These are phyloP conservation scores for Phytophthora colocasiae DNA, from an alignment of 352 stramenopile species.

Conservation along the genomic window DNA sequence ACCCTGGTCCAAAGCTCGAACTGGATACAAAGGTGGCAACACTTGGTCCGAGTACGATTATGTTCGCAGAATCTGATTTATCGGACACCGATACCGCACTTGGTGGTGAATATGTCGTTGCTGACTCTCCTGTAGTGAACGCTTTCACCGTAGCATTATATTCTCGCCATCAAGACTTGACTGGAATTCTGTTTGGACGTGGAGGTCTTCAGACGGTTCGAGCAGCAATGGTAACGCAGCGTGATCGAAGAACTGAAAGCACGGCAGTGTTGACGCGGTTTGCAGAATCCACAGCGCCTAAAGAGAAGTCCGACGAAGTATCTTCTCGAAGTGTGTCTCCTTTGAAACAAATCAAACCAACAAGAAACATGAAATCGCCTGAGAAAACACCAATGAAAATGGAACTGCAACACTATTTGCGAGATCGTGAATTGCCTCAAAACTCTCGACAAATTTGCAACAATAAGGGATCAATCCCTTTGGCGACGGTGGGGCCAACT, in stretches of 20 bases:
- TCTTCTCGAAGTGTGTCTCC: not conserved
- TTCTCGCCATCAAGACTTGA: slow-evolving; percentile 42
- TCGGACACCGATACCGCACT: not conserved
- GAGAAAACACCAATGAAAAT: slow-evolving; percentile 11
- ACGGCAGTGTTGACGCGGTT: slow-evolving; percentile 36
- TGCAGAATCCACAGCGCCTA: slow-evolving; percentile 15
- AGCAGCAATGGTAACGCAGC: slow-evolving; percentile 32
- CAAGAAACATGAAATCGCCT: not conserved
- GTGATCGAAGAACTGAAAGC: slow-evolving; percentile 36
- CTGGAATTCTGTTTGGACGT: slow-evolving; percentile 40
- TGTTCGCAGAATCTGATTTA: slow-evolving; percentile 29
- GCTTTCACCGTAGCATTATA: slow-evolving; percentile 25
- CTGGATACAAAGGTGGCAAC: slow-evolving; percentile 53
- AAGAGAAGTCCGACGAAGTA: slow-evolving; percentile 1
- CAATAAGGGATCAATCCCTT: not conserved
- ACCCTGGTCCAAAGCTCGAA: slow-evolving; percentile 25
- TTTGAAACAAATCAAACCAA: slow-evolving; percentile 10
- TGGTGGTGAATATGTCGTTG: slow-evolving; percentile 41
- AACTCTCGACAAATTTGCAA: not conserved
- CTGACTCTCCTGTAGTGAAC: slow-evolving; percentile 49
- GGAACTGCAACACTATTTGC: slow-evolving; percentile 22
- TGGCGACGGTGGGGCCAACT: not conserved
- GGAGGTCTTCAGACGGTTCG: slow-evolving; percentile 40
- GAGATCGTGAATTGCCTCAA: slow-evolving; percentile 7
- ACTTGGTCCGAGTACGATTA: slow-evolving; percentile 41